Percentiles rank a stretch among this genome's conserved stretches.
Evolutionary conservation across 2,329 filamentous ascomycete species (phyloP).

Genomic region (Rutstroemia sp.): DNA sequence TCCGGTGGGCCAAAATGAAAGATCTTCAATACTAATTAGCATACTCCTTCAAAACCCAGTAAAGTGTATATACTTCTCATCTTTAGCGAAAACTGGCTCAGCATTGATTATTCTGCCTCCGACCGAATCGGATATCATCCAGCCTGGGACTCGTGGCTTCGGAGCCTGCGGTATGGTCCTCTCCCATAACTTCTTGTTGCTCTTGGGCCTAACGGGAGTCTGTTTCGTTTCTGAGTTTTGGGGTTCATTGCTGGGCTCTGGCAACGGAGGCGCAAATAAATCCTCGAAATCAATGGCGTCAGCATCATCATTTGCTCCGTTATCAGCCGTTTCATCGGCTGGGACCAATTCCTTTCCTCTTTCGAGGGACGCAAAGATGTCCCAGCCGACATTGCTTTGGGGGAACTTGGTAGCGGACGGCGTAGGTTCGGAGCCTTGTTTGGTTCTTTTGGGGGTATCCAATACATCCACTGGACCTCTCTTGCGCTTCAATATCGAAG

Average conservation of each 20-base stretch:
- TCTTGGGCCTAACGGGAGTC: not conserved
- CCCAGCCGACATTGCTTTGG: slow-evolving; percentile 20
- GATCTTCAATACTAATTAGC: slow-evolving; percentile 37
- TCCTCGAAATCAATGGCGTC: slow-evolving; percentile 13
- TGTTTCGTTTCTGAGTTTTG: not conserved
- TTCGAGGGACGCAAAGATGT: slow-evolving; percentile 20
- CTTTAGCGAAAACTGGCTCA: slow-evolving; percentile 53
- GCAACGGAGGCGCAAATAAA: slow-evolving; percentile 9
- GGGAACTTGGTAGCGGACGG: not conserved
- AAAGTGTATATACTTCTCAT: slow-evolving; percentile 49
- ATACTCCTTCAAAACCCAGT: slow-evolving; percentile 12
- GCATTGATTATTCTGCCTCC: slow-evolving; percentile 59
- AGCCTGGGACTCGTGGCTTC: slow-evolving; percentile 28
- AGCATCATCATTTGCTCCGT: slow-evolving; percentile 1
- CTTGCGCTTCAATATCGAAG: slow-evolving; percentile 31
- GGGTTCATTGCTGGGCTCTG: not conserved
- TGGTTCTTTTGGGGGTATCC: slow-evolving; percentile 26
- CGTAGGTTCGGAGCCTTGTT: slow-evolving; percentile 13
- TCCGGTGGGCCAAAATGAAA: slow-evolving; percentile 68
- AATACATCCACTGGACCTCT: slow-evolving; percentile 26
- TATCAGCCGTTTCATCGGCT: slow-evolving; percentile 18
- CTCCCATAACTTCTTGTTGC: slow-evolving; percentile 7
- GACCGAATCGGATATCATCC: slow-evolving; percentile 57
- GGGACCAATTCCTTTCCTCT: slow-evolving; percentile 15
- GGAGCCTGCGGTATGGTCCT: slow-evolving; percentile 2